phyloP scores from a whole-genome alignment of 805 yeast species.

The Hanseniaspora thailandica region DNA sequence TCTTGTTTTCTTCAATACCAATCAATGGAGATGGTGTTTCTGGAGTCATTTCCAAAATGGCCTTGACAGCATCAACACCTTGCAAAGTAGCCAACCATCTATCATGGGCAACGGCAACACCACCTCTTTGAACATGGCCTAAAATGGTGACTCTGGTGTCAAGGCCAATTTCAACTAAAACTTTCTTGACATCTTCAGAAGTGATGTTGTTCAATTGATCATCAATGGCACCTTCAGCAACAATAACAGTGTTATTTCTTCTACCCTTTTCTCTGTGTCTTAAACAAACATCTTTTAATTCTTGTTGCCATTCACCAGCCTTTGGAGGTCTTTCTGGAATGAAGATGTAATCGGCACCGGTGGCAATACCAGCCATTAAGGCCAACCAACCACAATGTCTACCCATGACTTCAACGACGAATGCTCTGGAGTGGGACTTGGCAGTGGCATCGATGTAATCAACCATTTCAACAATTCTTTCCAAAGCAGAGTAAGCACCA shows the following conservation, averaged over 20 bases:
- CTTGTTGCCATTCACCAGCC: constrained; percentile 51
- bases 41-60: constrained; percentile 56
- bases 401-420: constrained; percentile 80
- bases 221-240: constrained; percentile 76
- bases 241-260: constrained; percentile 67
- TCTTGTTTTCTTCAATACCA: constrained; percentile 58
- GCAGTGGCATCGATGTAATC: constrained; percentile 82
- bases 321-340: constrained; percentile 71
- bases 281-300: constrained; percentile 50
- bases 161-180: constrained; percentile 52
- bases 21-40: constrained; percentile 72
- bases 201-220: constrained; percentile 56
- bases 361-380: constrained; percentile 65
- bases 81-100: constrained; percentile 62
- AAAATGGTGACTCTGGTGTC: constrained; percentile 69
- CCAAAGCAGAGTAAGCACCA: constrained; percentile 90
- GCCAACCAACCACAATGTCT: constrained; percentile 86
- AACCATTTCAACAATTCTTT: constrained; percentile 81
- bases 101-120: constrained; percentile 67
- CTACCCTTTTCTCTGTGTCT: constrained; percentile 61
- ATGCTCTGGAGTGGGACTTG: constrained; percentile 69
- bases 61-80: constrained; percentile 73
- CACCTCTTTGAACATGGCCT: constrained; percentile 79
- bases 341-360: constrained; percentile 69
- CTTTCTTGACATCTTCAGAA: constrained; percentile 52